Percentiles rank a stretch among this genome's conserved stretches.
Conservation (phyloP, 768 basidiomycete genomes). For the Asterophora parasitica region DNA sequence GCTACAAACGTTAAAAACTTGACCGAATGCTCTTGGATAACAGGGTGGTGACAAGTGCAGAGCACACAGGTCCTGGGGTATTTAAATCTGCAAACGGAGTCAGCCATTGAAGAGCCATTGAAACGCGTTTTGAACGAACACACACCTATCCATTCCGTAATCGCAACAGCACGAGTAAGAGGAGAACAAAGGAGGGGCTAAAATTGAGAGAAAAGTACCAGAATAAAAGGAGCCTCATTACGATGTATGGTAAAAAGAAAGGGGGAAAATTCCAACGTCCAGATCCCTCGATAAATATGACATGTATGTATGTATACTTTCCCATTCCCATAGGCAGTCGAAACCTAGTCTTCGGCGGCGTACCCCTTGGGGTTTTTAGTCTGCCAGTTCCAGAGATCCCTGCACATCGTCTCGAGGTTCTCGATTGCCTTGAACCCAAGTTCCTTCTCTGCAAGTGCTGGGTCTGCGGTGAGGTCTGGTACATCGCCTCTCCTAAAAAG, state of each 20-base stretch:
- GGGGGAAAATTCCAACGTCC: not conserved
- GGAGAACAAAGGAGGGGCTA: not conserved
- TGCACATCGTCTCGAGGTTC: slow-evolving; percentile 88
- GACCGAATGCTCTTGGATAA: too few species aligned
- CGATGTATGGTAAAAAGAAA: too few species aligned
- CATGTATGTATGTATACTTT: too few species aligned
- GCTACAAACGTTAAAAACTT: too few species aligned
- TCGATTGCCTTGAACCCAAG: slow-evolving; percentile 85
- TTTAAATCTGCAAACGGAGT: too few species aligned
- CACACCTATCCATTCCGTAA: not conserved
- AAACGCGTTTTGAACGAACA: not conserved
- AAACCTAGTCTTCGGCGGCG: slow-evolving; percentile 19
- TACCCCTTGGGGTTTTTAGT: slow-evolving; percentile 86
- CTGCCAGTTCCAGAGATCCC: slow-evolving; percentile 99
- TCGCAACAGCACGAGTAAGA: not conserved
- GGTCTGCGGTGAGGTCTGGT: slow-evolving; percentile 94
- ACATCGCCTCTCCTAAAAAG: slow-evolving; percentile 82
- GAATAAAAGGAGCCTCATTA: too few species aligned
- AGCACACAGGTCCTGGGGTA: too few species aligned
- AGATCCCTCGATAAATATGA: not conserved
- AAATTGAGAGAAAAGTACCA: not conserved
- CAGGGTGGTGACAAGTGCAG: too few species aligned
- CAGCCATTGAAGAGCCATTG: too few species aligned
- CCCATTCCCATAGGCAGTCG: too few species aligned
- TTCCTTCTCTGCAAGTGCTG: slow-evolving; percentile 84